A percentile compares a stretch with the other conserved stretches of the same genome.
Evolutionary conservation across 192 early-diverging fungal genomes (phyloP).

Genomic region (Coemansia sp.): DNA sequence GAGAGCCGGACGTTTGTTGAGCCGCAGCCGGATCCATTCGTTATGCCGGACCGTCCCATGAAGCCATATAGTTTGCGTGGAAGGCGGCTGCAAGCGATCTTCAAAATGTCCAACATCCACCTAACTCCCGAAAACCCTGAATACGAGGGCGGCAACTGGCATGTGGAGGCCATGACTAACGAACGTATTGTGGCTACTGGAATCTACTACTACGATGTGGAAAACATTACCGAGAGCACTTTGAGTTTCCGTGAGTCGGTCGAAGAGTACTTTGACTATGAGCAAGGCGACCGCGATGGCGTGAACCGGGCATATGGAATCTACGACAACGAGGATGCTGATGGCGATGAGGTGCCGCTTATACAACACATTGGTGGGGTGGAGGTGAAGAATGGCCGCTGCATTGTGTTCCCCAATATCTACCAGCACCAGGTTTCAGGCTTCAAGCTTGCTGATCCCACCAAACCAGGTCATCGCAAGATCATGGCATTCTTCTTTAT

Average conservation of each 20-base stretch:
- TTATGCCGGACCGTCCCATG: slow-evolving; percentile 21
- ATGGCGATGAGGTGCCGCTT: slow-evolving; percentile 8
- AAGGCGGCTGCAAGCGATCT: slow-evolving; percentile 59
- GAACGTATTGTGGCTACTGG: slow-evolving; percentile 74
- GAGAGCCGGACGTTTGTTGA: slow-evolving; percentile 18
- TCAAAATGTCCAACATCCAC: slow-evolving; percentile 68
- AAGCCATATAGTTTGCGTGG: slow-evolving; percentile 38
- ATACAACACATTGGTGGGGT: slow-evolving; percentile 52
- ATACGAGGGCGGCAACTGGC: slow-evolving; percentile 62
- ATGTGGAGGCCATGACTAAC: slow-evolving; percentile 68
- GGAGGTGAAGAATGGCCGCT: slow-evolving; percentile 56
- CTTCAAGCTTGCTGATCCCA: slow-evolving; percentile 60
- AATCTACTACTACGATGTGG: slow-evolving; percentile 68
- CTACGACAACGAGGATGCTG: slow-evolving; percentile 15
- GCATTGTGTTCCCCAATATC: slow-evolving; percentile 69
- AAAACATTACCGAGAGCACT: slow-evolving; percentile 65
- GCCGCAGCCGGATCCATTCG: slow-evolving; percentile 44
- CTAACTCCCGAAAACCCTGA: slow-evolving; percentile 64
- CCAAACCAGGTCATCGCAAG: slow-evolving; percentile 63
- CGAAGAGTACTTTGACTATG: slow-evolving; percentile 9
- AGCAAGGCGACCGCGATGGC: slow-evolving; percentile 11
- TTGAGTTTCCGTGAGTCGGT: slow-evolving; percentile 56
- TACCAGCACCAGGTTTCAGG: slow-evolving; percentile 67
- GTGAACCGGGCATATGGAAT: slow-evolving; percentile 46
- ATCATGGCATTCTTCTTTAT: slow-evolving; percentile 72